A percentile compares a stretch with the other conserved stretches of the same genome.
These are phyloP conservation scores for Fusarium caatingaense DNA, from an alignment of 2,329 filamentous ascomycete species.

Conservation along the genomic window DNA sequence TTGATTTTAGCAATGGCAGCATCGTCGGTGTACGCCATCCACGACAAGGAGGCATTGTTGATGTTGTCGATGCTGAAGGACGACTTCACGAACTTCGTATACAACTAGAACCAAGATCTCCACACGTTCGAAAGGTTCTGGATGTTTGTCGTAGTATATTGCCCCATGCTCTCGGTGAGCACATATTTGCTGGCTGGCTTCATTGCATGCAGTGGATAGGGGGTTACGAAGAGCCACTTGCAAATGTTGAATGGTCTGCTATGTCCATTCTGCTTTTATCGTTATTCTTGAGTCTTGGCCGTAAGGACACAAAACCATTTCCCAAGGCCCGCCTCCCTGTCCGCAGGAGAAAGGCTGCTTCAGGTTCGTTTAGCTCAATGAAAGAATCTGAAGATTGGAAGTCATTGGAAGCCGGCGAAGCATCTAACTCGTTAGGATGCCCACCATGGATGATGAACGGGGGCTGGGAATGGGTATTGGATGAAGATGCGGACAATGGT, in stretches of 20 bases:
- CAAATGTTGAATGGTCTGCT: slow-evolving; percentile 76
- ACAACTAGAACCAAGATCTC: slow-evolving; percentile 72
- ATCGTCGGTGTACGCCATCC: slow-evolving; percentile 68
- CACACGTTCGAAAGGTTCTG: slow-evolving; percentile 71
- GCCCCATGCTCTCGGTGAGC: slow-evolving; percentile 68
- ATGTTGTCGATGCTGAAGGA: slow-evolving; percentile 72
- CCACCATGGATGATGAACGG: slow-evolving; percentile 70
- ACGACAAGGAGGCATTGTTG: slow-evolving; percentile 69
- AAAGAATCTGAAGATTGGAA: slow-evolving; percentile 60
- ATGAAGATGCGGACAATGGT: slow-evolving; percentile 60
- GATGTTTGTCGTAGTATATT: slow-evolving; percentile 73
- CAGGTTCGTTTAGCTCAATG: slow-evolving; percentile 52
- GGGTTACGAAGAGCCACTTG: slow-evolving; percentile 57
- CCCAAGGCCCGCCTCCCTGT: slow-evolving; percentile 46
- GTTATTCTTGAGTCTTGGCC: slow-evolving; percentile 70
- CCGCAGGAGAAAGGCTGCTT: slow-evolving; percentile 49
- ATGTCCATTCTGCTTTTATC: slow-evolving; percentile 72
- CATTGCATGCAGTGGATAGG: slow-evolving; percentile 77
- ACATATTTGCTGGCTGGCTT: slow-evolving; percentile 77
- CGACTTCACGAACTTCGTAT: slow-evolving; percentile 75
- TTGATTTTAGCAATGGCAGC: slow-evolving; percentile 60
- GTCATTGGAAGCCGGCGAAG: slow-evolving; percentile 59
- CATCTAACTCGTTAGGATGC: slow-evolving; percentile 60
- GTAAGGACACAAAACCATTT: slow-evolving; percentile 45
- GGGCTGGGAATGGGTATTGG: slow-evolving; percentile 78